Evolutionary conservation across 2,329 filamentous ascomycete genomes (phyloP), one percentile per base, ranked within the genome.

Genomic region (Aureobasidium musti): DNA sequence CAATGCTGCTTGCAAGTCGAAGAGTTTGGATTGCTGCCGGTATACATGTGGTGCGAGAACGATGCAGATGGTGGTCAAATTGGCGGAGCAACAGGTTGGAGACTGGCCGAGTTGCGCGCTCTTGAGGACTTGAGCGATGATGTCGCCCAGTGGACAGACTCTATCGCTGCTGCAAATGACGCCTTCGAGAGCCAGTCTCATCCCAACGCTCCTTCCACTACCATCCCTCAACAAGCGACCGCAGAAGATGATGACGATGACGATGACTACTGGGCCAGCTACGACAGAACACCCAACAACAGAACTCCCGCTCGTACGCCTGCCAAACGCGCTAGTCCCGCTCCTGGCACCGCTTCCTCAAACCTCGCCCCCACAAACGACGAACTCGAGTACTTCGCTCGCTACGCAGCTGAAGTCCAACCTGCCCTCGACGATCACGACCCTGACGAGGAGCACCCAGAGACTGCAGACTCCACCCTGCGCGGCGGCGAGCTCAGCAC

Each of bases 381-480:
- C 60, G 90, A 93, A 69, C 86, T 89, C 54, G 87, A 87, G 50
- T 94, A 94, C 76, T 94, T 87, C 76, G 86, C 89, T 21, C 87
- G 89, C 74, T 94, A 95, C 75, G 88, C 90, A 71, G 73, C 74
- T n/a, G 82, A 86, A 69, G 90, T 94, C 10, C 91, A 94, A 74
- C 90, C 91, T 2, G 90, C 90, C 37, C 87, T 94, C 82, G 91
- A 94, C 76, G 87, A 86, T 66, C 87, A 93, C 75, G 90, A 93
- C 70, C 90, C 90, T n/a, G 89, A 92, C 71, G 90, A 92, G 78
- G 87, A 84, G 57, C 74, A 80, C 50, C 74, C 77, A 23, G 73
- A 81, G 1, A 80, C 79, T 17, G 70, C 74, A 11, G 76, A 80
- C 50, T 77, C 82, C 21, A 85, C 84, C 0, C 75, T 88, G 37